phyloP scores from a whole-genome alignment of 2,329 filamentous ascomycete genomes.

The Pleochaeta shiraiana region DNA sequence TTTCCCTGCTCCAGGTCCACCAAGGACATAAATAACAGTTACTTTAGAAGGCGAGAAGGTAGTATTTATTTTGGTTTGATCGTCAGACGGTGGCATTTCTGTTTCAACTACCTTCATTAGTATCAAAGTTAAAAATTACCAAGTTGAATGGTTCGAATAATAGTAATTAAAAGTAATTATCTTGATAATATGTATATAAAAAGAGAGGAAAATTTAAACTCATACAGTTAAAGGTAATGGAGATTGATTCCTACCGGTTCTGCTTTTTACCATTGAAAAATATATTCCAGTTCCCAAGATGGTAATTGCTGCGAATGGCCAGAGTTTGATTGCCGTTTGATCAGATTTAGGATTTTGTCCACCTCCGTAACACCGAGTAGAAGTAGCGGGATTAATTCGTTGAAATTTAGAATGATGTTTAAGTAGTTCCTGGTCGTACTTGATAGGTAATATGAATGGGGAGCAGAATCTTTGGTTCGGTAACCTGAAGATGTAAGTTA shows the following conservation, averaged over 20 bases:
- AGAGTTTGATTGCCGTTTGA: constrained; percentile 19
- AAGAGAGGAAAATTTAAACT: neutral
- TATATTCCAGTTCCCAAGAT: constrained; percentile 27
- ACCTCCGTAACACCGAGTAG: constrained; percentile 14
- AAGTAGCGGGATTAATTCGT: too few relatives aligned
- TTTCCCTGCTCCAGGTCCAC: constrained; percentile 88
- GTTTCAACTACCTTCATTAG: constrained; percentile 7
- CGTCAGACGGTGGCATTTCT: constrained; percentile 22
- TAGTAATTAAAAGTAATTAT: too few relatives aligned
- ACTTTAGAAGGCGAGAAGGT: constrained; percentile 56
- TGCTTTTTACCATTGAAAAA: constrained; percentile 27
- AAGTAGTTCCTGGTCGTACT: too few relatives aligned
- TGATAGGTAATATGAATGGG: too few relatives aligned
- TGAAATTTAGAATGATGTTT: too few relatives aligned
- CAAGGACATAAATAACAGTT: constrained; percentile 91
- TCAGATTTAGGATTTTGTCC: constrained; percentile 15
- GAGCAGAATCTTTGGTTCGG: too few relatives aligned
- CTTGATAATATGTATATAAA: too few relatives aligned
- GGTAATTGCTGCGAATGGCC: constrained; percentile 23
- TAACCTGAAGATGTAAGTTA: too few relatives aligned
- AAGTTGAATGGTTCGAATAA: too few relatives aligned
- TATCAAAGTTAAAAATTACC: neutral
- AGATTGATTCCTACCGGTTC: constrained; percentile 19
- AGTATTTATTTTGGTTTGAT: constrained; percentile 28
- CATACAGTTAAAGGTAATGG: neutral